Percentiles rank a stretch among this genome's conserved stretches.
These are phyloP conservation scores for Cenchrus purpureus DNA, from an alignment of 176 grass and related monocot species.

Conservation along the genomic window DNA sequence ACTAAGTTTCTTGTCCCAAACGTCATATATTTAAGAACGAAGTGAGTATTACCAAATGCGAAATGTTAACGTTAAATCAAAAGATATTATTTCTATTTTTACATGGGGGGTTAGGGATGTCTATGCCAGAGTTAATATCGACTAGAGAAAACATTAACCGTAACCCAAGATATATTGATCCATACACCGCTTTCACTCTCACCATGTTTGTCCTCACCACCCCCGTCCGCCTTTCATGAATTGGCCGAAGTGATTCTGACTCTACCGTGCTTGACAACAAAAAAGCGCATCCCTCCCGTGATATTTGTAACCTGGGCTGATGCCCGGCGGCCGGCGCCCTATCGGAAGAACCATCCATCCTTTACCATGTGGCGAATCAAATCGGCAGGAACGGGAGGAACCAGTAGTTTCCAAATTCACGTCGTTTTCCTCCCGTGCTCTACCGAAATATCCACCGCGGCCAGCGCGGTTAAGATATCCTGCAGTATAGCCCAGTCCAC, in stretches of 20 bases:
- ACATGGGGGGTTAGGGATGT: too few relatives aligned
- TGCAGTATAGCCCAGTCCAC: background rate
- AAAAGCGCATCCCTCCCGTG: background rate
- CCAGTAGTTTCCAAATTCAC: background rate
- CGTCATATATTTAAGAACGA: too few relatives aligned
- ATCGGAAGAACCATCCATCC: background rate
- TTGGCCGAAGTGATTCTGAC: background rate
- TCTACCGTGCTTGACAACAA: background rate
- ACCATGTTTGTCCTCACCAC: background rate
- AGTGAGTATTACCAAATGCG: too few relatives aligned
- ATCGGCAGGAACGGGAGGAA: too few relatives aligned
- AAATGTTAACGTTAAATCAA: too few relatives aligned
- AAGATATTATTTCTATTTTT: too few relatives aligned
- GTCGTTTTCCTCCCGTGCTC: background rate
- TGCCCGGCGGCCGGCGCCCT: background rate
- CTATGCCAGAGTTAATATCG: too few relatives aligned
- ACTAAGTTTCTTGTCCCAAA: too few relatives aligned
- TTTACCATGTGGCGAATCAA: background rate
- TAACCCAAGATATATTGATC: too few relatives aligned
- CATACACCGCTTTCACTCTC: background rate
- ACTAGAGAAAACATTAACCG: too few relatives aligned
- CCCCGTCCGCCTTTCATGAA: background rate
- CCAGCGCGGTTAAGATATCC: slow-evolving; percentile 13
- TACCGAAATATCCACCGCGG: slow-evolving; percentile 22
- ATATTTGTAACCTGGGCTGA: slow-evolving; percentile 10